Percentiles rank a stretch among this genome's conserved stretches.
phyloP scores from a whole-genome alignment of 257 asterid species.

The Nicotiana tomentosiformis region DNA sequence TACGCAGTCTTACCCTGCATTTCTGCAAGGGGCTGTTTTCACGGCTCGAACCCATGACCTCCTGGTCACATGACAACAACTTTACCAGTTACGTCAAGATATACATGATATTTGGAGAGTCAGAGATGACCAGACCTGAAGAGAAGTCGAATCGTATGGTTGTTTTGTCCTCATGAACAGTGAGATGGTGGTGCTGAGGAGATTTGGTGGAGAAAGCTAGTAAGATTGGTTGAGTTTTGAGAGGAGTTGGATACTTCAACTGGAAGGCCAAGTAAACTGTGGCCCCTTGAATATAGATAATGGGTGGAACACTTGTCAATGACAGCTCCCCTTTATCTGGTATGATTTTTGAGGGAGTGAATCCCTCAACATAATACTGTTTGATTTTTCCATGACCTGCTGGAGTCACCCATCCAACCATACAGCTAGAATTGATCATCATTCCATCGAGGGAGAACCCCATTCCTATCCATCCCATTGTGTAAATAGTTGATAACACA shows the following conservation, averaged over 20 bases:
- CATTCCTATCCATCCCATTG: slow-evolving; percentile 92
- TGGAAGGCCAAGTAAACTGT: slow-evolving; percentile 78
- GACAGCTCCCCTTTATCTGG: slow-evolving; percentile 72
- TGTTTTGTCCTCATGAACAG: slow-evolving; percentile 72
- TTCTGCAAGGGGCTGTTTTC: too few species aligned
- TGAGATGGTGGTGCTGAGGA: slow-evolving; percentile 77
- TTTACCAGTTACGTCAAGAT: too few species aligned
- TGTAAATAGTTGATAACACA: slow-evolving; percentile 68
- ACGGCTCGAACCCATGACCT: too few species aligned
- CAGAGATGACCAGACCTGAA: slow-evolving; percentile 35
- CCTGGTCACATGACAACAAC: too few species aligned
- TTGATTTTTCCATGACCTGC: slow-evolving; percentile 71
- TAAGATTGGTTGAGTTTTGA: slow-evolving; percentile 59
- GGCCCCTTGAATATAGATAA: slow-evolving; percentile 51
- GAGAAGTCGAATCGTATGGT: slow-evolving; percentile 59
- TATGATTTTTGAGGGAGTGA: slow-evolving; percentile 54
- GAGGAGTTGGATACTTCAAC: slow-evolving; percentile 48
- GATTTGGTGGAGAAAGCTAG: slow-evolving; percentile 63
- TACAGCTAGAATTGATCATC: slow-evolving; percentile 88
- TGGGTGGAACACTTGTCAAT: slow-evolving; percentile 67
- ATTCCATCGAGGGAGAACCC: slow-evolving; percentile 75
- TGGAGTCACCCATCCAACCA: slow-evolving; percentile 73
- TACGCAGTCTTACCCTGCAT: too few species aligned
- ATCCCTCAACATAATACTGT: slow-evolving; percentile 63
- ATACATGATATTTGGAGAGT: neutral